phyloP scores from a whole-genome alignment of 371 early-diverging fungal species.

The Funneliformis caledonium region DNA sequence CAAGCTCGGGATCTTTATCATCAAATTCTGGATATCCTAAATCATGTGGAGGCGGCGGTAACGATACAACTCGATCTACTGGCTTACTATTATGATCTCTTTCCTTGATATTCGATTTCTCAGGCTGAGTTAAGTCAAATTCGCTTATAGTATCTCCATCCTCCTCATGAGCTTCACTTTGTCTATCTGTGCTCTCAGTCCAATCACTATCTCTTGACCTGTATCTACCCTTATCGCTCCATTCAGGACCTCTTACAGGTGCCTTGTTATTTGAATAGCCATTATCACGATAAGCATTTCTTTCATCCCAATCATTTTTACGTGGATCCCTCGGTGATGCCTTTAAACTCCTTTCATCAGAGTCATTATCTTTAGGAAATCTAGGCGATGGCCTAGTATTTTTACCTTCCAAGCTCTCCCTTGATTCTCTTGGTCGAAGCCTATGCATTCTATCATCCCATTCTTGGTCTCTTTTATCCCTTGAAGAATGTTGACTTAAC shows the following conservation, averaged over 20 bases:
- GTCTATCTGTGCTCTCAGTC: neutral
- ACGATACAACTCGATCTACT: constrained; percentile 9
- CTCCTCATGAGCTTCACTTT: neutral
- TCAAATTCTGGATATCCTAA: constrained; percentile 26
- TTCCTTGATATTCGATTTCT: neutral
- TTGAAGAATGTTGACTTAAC: neutral
- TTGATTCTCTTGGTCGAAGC: neutral
- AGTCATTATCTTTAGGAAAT: neutral
- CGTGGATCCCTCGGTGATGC: neutral
- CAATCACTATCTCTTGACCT: neutral
- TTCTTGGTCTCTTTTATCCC: neutral
- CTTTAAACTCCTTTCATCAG: neutral
- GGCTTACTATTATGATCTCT: neutral
- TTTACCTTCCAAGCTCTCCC: neutral
- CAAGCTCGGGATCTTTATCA: neutral
- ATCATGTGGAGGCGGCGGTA: constrained; percentile 28
- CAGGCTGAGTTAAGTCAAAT: constrained; percentile 6
- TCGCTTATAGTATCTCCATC: constrained; percentile 9
- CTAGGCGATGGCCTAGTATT: neutral
- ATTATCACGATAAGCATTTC: neutral
- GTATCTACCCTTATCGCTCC: neutral
- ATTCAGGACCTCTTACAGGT: neutral
- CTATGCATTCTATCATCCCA: neutral
- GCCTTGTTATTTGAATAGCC: neutral
- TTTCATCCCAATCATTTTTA: constrained; percentile 12